A percentile compares a stretch with the other conserved stretches of the same genome.
Conservation (phyloP, 1,284 basidiomycete species). For the Leccinum proximum region DNA sequence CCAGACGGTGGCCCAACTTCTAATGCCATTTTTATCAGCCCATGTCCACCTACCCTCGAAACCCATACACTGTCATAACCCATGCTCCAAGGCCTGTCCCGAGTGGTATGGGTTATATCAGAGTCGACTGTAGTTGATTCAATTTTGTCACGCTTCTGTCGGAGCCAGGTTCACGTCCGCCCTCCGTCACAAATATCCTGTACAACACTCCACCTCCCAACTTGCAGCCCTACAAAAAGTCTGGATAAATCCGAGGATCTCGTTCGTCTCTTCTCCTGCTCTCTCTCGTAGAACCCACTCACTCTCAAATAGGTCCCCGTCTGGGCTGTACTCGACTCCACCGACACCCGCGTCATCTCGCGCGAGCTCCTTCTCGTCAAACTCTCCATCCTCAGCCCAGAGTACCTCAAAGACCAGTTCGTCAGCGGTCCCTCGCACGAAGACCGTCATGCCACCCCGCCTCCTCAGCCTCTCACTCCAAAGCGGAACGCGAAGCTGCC, state of each 20-base stretch:
- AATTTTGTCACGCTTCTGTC: too few relatives aligned
- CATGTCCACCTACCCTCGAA: neutral
- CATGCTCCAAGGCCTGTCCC: too few relatives aligned
- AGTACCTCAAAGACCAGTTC: conserved; percentile 93
- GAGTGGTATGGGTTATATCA: too few relatives aligned
- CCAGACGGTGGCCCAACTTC: too few relatives aligned
- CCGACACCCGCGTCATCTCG: conserved; percentile 85
- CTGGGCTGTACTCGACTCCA: conserved; percentile 97
- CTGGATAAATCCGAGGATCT: conserved; percentile 61
- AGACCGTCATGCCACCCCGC: conserved; percentile 39
- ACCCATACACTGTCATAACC: neutral
- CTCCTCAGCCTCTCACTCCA: conserved; percentile 26
- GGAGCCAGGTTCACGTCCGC: too few relatives aligned
- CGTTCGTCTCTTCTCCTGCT: conserved; percentile 45
- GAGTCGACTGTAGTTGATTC: too few relatives aligned
- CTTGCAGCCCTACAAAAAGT: conserved; percentile 94
- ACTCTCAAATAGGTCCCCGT: conserved; percentile 79
- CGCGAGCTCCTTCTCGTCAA: conserved; percentile 90
- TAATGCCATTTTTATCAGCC: neutral
- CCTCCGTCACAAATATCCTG: too few relatives aligned
- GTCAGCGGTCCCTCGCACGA: conserved; percentile 80
- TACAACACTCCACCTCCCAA: conserved; percentile 91
- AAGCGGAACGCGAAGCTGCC: conserved; percentile 64
- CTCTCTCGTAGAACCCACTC: neutral
- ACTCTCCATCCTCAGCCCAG: conserved; percentile 95